Conservation (phyloP, 495 filamentous ascomycete species). For the Hyaloscypha finlandica region DNA sequence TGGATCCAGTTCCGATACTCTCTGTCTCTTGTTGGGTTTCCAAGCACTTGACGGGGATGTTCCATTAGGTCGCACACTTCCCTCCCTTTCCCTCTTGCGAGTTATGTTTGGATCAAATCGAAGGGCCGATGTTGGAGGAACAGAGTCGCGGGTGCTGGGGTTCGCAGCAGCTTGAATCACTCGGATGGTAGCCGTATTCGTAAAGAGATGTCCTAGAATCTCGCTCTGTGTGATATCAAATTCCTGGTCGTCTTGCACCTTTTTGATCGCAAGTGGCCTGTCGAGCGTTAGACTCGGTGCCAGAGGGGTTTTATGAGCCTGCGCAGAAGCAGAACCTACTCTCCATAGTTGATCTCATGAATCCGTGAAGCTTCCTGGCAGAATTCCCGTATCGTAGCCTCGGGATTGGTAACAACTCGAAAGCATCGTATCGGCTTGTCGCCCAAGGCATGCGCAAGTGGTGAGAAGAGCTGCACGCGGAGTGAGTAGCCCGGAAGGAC, state of each 20-base stretch:
- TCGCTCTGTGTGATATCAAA: conserved; percentile 32
- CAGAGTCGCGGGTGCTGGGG: conserved; percentile 26
- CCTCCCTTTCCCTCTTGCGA: conserved; percentile 28
- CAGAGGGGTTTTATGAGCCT: background rate
- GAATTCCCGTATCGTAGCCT: conserved; percentile 28
- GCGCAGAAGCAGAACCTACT: conserved; percentile 22
- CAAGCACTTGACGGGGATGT: conserved; percentile 2
- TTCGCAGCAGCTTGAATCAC: conserved; percentile 26
- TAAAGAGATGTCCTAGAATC: conserved; percentile 27
- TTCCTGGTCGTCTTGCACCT: conserved; percentile 32
- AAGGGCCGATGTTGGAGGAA: conserved; percentile 32
- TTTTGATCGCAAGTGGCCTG: conserved; percentile 32
- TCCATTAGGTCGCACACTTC: conserved; percentile 10
- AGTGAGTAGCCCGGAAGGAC: conserved; percentile 26
- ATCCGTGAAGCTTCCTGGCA: conserved; percentile 29
- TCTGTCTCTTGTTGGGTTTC: conserved; percentile 30
- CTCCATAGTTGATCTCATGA: conserved; percentile 31
- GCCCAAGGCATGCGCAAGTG: conserved; percentile 16
- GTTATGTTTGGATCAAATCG: conserved; percentile 21
- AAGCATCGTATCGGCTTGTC: conserved; percentile 32
- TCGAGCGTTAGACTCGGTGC: conserved; percentile 4
- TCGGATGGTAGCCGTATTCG: conserved; percentile 20
- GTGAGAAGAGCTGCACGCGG: conserved; percentile 30
- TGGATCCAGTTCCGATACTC: conserved; percentile 24
- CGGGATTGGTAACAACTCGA: conserved; percentile 26